Evolutionary conservation across 1,139 yeast genomes (phyloP), one percentile per base, ranked within the genome.

Genomic region (Debaryomyces subglobosus): DNA sequence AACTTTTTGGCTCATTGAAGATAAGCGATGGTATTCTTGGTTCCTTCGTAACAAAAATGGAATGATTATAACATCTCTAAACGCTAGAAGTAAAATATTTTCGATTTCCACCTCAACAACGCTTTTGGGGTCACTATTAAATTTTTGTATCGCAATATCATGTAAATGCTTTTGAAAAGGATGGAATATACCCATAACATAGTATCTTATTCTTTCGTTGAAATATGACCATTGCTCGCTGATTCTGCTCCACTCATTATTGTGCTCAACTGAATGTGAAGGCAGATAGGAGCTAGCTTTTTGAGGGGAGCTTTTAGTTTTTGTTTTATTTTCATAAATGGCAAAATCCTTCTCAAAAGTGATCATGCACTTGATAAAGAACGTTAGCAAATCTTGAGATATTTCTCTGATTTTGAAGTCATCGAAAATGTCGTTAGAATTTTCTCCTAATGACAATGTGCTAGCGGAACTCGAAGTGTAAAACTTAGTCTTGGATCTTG

Each of bases 331-430:
- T 7, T 24, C 39, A 21, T 23, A 32, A n/a, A 20, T 20, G 3
- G 44, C 47, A 33, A 56, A 62, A 40, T 71, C 75, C 35, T 55
- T 59, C 33, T 57, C 59, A 29, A 68, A 61, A 4, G 62, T 40
- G 4, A 53, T 43, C 60, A 72, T 54, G 13, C 68, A 58, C 43
- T 60, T 57, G 4, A 54, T 53, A 49, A 71, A 72, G 46, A 63
- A 68, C 1, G 63, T 53, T 15, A 57, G 53, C 12, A 73, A 51
- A 45, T 71, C 73, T 43, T 64, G 69, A 0, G 63, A 58, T 3
- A 71, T 55, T 49, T 73, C 77, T 45, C 75, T 52, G 1, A 64
- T 48, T 45, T 60, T 61, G 20, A 67, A 59, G 35, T 71, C 75
- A 48, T 68, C 69, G 5, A 61, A 49, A 34, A 60, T 60, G 24